Percentiles rank a stretch among this genome's conserved stretches.
These are phyloP conservation scores for Rubroboletus satanas DNA, from an alignment of 768 basidiomycete species.

Conservation along the genomic window DNA sequence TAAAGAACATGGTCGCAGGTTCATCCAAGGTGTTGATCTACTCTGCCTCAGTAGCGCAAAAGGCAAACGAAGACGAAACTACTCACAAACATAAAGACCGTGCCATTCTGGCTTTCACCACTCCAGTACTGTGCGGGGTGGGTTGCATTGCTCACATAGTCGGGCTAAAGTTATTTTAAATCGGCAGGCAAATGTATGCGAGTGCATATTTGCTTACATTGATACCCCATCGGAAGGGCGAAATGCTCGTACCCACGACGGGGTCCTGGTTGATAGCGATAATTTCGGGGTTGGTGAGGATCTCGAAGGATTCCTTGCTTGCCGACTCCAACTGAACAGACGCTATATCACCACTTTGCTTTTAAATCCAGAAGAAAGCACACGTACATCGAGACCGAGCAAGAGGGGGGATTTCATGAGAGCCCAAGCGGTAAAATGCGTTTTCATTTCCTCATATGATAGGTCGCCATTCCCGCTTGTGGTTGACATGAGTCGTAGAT, in stretches of 20 bases:
- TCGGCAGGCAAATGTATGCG: neutral
- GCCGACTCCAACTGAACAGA: conserved; percentile 45
- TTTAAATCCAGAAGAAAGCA: conserved; percentile 8
- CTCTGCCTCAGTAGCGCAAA: neutral
- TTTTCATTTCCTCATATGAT: conserved; percentile 59
- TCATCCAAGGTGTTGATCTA: conserved; percentile 60
- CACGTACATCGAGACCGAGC: conserved; percentile 54
- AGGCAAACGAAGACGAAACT: neutral
- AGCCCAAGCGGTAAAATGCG: conserved; percentile 72
- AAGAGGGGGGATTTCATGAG: conserved; percentile 66
- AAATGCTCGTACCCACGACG: conserved; percentile 54
- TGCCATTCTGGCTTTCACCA: conserved; percentile 60
- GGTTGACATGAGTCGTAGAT: neutral
- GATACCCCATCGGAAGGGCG: conserved; percentile 67
- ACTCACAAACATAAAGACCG: conserved; percentile 62
- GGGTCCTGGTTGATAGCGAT: conserved; percentile 69
- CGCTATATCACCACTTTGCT: neutral
- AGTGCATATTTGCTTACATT: conserved; percentile 41
- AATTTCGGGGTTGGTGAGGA: conserved; percentile 61
- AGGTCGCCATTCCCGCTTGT: conserved; percentile 59
- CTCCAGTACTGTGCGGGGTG: conserved; percentile 74
- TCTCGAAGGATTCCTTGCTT: conserved; percentile 47
- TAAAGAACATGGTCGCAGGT: conserved; percentile 57
- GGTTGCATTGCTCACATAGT: conserved; percentile 38
- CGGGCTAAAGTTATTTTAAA: conserved; percentile 22